phyloP scores from a whole-genome alignment of 768 basidiomycete genomes.

The Lepiota venenata region DNA sequence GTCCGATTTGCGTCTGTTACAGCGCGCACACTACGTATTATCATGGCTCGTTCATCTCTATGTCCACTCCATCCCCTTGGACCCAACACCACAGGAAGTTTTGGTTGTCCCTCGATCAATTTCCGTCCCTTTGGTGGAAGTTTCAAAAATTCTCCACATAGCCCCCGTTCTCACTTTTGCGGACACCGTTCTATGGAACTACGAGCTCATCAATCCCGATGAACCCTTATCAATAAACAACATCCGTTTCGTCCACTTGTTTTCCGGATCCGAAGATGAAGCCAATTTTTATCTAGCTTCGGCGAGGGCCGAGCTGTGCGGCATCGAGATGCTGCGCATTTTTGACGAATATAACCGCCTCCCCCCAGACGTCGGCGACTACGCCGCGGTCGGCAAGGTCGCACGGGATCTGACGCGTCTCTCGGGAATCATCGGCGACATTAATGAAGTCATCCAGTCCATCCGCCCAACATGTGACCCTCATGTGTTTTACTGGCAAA shows the following conservation, averaged over 20 bases:
- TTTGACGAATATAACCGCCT: constrained; percentile 85
- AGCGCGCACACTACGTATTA: constrained; percentile 87
- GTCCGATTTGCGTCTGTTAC: constrained; percentile 55
- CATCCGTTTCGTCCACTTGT: constrained; percentile 66
- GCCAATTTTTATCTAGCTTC: constrained; percentile 83
- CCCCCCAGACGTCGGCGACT: constrained; percentile 55
- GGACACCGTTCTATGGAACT: constrained; percentile 96
- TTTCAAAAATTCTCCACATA: constrained; percentile 77
- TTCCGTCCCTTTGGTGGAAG: constrained; percentile 69
- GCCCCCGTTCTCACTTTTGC: constrained; percentile 95
- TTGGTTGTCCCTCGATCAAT: constrained; percentile 72
- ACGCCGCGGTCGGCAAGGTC: constrained; percentile 63
- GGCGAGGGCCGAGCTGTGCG: constrained; percentile 80
- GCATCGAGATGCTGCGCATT: constrained; percentile 81
- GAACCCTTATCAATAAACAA: constrained; percentile 67
- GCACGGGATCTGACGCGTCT: constrained; percentile 70
- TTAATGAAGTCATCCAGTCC: constrained; percentile 65
- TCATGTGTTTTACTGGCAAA: constrained; percentile 82
- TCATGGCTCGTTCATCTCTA: constrained; percentile 91
- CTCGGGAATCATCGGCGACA: constrained; percentile 64
- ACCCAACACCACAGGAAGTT: constrained; percentile 27
- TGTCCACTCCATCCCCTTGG: constrained; percentile 69
- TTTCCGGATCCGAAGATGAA: constrained; percentile 87
- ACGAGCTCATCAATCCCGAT: constrained; percentile 54
- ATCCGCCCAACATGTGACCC: constrained; percentile 78